phyloP scores from a whole-genome alignment of 2,329 filamentous ascomycete species.

The Torrubiella hemipterigena region DNA sequence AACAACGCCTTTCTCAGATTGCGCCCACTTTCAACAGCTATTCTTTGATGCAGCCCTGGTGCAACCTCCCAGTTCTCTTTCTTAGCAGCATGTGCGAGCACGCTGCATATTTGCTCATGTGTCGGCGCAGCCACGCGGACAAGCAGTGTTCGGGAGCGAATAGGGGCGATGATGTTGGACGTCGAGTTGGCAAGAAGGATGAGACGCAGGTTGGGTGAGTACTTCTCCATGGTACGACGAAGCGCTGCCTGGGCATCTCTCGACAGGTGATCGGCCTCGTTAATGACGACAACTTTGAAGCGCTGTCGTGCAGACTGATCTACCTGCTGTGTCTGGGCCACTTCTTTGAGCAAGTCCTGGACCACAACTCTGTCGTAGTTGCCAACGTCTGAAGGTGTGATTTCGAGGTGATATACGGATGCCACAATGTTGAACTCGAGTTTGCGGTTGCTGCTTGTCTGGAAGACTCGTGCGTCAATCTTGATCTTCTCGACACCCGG shows the following conservation, averaged over 20 bases:
- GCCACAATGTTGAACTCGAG: constrained; percentile 98
- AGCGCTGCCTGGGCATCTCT: constrained; percentile 92
- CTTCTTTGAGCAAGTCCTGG: constrained; percentile 92
- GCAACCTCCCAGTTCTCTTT: constrained; percentile 76
- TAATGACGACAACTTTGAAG: constrained; percentile 99
- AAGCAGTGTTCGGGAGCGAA: constrained; percentile 80
- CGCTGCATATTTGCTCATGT: constrained; percentile 71
- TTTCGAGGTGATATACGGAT: constrained; percentile 95
- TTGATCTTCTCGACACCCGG: constrained; percentile 99
- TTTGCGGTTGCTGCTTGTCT: constrained; percentile 90
- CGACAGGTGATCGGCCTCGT: constrained; percentile 90
- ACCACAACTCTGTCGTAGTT: constrained; percentile 94
- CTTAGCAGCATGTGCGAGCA: constrained; percentile 57
- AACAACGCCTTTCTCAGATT: constrained; percentile 83
- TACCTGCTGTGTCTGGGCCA: constrained; percentile 98
- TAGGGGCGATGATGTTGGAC: constrained; percentile 97
- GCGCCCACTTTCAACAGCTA: constrained; percentile 80
- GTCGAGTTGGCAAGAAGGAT: constrained; percentile 93
- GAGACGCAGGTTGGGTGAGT: constrained; percentile 84
- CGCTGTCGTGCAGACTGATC: constrained; percentile 79
- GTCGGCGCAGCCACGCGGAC: constrained; percentile 86
- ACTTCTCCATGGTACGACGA: constrained; percentile 97
- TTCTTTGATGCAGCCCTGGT: constrained; percentile 65
- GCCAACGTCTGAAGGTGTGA: constrained; percentile 92
- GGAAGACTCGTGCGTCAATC: constrained; percentile 94